A percentile compares a stretch with the other conserved stretches of the same genome.
These are phyloP conservation scores for Calendula officinalis DNA, from an alignment of 129 eudicot species.

Conservation along the genomic window DNA sequence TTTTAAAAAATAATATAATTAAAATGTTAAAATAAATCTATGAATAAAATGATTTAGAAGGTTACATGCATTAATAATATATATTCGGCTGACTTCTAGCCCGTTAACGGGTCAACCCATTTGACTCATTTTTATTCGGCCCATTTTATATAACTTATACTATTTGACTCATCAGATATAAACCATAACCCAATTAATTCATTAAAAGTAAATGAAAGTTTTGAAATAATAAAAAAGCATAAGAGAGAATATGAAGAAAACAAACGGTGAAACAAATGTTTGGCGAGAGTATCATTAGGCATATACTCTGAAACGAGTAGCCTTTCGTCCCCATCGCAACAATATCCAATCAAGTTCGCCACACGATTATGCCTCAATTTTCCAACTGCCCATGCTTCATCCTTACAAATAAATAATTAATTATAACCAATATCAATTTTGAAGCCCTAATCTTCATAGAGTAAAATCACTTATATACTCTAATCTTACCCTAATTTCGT, in stretches of 20 bases:
- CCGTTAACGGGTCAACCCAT: neutral
- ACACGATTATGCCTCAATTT: conserved; percentile 31
- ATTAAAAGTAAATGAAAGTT: no score
- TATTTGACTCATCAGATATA: no score
- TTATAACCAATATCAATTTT: no score
- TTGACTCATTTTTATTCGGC: neutral
- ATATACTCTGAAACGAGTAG: conserved; percentile 87
- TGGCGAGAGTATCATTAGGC: conserved; percentile 51
- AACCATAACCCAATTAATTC: no score
- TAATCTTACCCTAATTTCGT: no score
- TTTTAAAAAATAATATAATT: neutral
- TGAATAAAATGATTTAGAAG: no score
- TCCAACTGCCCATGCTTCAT: neutral
- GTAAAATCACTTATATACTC: no score
- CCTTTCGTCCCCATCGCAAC: conserved; percentile 93
- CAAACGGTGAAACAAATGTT: neutral
- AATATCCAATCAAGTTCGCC: conserved; percentile 79
- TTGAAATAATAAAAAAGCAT: no score
- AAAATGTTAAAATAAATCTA: neutral
- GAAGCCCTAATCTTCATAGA: no score
- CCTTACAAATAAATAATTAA: neutral
- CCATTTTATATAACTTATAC: no score
- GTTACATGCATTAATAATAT: neutral
- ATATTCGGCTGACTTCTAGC: neutral
- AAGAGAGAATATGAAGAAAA: neutral